Evolutionary conservation across 2,329 filamentous ascomycete genomes (phyloP), one percentile per base, ranked within the genome.

Genomic region (Aspergillus costaricaensis): DNA sequence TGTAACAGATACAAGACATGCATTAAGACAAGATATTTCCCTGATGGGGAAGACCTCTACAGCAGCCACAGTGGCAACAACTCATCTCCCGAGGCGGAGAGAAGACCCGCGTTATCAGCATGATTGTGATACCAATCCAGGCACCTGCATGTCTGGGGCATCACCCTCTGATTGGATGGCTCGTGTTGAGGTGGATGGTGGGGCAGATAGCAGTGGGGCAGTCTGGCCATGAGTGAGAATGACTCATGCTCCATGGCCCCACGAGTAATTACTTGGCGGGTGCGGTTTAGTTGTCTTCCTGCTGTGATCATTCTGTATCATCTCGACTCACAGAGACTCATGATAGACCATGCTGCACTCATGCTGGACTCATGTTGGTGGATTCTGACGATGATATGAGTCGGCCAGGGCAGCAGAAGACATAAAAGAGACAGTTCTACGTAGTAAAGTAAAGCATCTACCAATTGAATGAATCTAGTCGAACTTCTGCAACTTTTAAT

Each of bases 161-260:
- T 5, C 5, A 12, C 10, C 4, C 2, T 23, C 0, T 44, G 5
- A 44, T 44, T 44, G 41, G 41, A 4, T 21, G 14, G 41, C 9
- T 44, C 41, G 41, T 23, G 41, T 44, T 44, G 41, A 23, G 41
- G 41, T 44, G 41, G 41, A 44, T 19, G 41, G 41, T 23, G 41
- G 41, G 19, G 14, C 19, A 5, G 19, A 12, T 14, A 5, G 21
- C 5, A 14, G 41, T 36, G 41, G 41, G 19, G 19, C 10, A 21
- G 5, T 44, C 3, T 44, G 41, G 41, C 41, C 41, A 49, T 59
- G 50, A 55, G 12, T 41, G 27, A 59, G 15, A 53, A 59, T 59
- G 57, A 59, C n/a, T 59, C 57, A 59, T 59, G 41, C 44, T 49
- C 5, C 15, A 27, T 39, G 23, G 51, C 47, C 6, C 21, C 38